Percentiles rank a stretch among this genome's conserved stretches.
These are phyloP conservation scores for Nannizziopsis barbatae DNA, from an alignment of 2,329 filamentous ascomycete genomes.

Conservation along the genomic window DNA sequence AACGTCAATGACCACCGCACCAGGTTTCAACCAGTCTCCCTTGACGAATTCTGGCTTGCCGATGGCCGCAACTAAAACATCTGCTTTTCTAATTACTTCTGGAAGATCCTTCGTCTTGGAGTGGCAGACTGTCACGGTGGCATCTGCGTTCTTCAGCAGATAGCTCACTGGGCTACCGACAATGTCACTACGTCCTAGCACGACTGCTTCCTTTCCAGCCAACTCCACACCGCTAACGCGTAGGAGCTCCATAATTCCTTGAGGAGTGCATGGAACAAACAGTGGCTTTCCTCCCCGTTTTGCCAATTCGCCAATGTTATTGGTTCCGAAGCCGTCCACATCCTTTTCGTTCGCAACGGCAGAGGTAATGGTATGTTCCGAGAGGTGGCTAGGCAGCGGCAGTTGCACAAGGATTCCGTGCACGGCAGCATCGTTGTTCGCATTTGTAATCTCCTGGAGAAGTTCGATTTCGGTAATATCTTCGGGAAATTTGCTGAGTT, in stretches of 20 bases:
- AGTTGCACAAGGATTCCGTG: constrained; percentile 92
- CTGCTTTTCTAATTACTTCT: constrained; percentile 66
- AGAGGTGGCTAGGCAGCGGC: constrained; percentile 77
- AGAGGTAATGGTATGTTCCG: constrained; percentile 81
- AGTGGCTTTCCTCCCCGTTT: constrained; percentile 84
- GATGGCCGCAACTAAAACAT: constrained; percentile 86
- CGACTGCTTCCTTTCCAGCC: constrained; percentile 83
- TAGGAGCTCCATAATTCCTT: constrained; percentile 90
- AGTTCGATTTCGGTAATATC: constrained; percentile 74
- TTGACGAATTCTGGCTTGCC: constrained; percentile 79
- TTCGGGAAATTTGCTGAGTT: constrained; percentile 72
- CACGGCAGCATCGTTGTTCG: constrained; percentile 77
- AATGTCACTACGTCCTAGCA: constrained; percentile 90
- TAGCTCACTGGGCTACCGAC: constrained; percentile 96
- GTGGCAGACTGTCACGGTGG: constrained; percentile 93
- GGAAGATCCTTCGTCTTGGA: constrained; percentile 68
- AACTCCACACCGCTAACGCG: constrained; percentile 72
- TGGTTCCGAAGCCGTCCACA: constrained; percentile 89
- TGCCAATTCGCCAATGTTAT: constrained; percentile 91
- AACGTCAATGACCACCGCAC: constrained; percentile 92
- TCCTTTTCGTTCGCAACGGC: constrained; percentile 90
- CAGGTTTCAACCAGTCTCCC: constrained; percentile 90
- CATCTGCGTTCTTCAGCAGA: constrained; percentile 86
- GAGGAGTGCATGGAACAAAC: constrained; percentile 91
- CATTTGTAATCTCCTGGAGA: constrained; percentile 63